Conservation (phyloP, 306 rosid genomes). For the Quercus aquifolioides region DNA sequence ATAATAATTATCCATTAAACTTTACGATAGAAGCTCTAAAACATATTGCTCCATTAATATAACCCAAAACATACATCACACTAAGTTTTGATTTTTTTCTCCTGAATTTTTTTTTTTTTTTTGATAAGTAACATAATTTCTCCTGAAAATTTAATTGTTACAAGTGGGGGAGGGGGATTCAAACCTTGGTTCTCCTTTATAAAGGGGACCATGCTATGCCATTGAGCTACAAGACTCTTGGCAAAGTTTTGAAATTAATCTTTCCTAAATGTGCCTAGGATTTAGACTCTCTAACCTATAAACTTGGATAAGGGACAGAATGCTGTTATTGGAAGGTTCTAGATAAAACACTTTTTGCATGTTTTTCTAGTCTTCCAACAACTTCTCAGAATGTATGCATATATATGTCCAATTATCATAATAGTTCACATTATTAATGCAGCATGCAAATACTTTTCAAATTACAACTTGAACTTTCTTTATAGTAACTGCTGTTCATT, state of each 20-base stretch:
- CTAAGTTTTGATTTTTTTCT: background rate
- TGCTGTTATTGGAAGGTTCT: background rate
- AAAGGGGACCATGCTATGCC: no score
- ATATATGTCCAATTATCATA: background rate
- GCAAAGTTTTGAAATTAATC: background rate
- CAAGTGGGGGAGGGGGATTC: no score
- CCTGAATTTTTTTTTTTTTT: no score
- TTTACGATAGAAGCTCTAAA: background rate
- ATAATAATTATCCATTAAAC: background rate
- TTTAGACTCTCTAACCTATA: background rate
- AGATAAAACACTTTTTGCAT: background rate
- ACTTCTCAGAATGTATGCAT: background rate
- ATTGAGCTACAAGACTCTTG: no score
- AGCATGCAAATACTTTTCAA: background rate
- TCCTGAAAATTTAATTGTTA: no score
- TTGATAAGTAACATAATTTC: no score
- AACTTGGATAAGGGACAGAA: background rate
- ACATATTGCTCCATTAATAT: background rate
- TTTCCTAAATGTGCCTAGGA: background rate
- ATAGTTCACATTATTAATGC: background rate
- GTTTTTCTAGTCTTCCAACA: background rate
- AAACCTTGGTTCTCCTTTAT: no score
- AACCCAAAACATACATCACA: background rate
- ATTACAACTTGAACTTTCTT: background rate
- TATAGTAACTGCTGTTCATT: background rate